Conservation (phyloP, 2,329 filamentous ascomycete species). For the Aspergillus awamori region DNA sequence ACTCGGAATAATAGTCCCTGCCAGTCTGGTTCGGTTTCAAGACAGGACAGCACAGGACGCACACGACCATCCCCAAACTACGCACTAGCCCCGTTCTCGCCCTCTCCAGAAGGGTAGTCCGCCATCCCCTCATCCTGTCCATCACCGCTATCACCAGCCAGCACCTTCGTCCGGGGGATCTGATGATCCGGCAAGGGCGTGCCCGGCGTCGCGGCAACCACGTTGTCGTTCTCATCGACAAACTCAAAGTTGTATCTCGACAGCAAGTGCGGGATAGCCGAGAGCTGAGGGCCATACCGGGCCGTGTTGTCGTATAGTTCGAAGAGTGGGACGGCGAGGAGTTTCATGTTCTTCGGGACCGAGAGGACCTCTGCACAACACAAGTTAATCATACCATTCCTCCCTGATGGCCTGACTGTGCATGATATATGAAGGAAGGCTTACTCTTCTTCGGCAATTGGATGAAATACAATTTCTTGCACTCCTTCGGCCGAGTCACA, state of each 20-base stretch:
- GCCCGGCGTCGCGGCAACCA: slow-evolving; percentile 82
- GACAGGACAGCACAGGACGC: background rate
- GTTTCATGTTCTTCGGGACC: slow-evolving; percentile 99
- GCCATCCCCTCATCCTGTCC: slow-evolving; percentile 42
- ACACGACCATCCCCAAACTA: background rate
- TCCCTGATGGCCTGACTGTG: background rate
- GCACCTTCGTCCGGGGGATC: slow-evolving; percentile 65
- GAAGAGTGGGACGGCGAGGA: slow-evolving; percentile 93
- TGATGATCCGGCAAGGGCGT: slow-evolving; percentile 61
- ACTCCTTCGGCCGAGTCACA: slow-evolving; percentile 95
- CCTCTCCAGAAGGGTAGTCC: slow-evolving; percentile 30
- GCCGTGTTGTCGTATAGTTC: slow-evolving; percentile 98
- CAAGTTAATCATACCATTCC: background rate
- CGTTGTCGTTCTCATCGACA: slow-evolving; percentile 86
- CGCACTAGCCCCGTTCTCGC: slow-evolving; percentile 25
- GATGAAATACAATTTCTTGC: slow-evolving; percentile 98
- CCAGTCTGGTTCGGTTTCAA: background rate
- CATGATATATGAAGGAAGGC: slow-evolving; percentile 37
- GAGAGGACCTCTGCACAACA: slow-evolving; percentile 75
- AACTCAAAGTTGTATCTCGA: slow-evolving; percentile 98
- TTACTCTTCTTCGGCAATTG: slow-evolving; percentile 88
- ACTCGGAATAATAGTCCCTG: background rate
- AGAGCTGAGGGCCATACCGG: slow-evolving; percentile 92
- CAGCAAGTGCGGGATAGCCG: slow-evolving; percentile 91
- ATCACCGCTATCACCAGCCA: slow-evolving; percentile 53